Evolutionary conservation across 306 rosid species (phyloP).

Genomic region (Lagenaria siceraria): DNA sequence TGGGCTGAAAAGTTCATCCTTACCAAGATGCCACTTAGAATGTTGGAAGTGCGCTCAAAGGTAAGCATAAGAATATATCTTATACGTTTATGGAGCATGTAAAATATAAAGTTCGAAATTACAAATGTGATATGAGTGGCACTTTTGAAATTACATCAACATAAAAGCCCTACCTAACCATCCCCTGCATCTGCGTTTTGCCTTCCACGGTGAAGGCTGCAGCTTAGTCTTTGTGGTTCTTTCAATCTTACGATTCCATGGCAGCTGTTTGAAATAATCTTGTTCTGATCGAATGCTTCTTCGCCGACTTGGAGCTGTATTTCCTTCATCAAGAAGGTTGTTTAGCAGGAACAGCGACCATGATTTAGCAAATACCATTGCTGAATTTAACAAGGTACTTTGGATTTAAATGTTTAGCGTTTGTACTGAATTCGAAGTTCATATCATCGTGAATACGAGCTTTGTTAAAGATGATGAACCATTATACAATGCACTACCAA

Average conservation of each 20-base stretch:
- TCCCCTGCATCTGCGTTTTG: not conserved
- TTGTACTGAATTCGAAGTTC: not conserved
- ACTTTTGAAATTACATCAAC: not conserved
- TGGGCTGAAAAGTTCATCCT: too few species aligned
- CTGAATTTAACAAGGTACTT: slow-evolving; percentile 65
- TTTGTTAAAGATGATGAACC: not conserved
- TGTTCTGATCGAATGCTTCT: slow-evolving; percentile 32
- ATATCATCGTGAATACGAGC: not conserved
- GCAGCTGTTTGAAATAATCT: not conserved
- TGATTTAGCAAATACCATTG: slow-evolving; percentile 41
- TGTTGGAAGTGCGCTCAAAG: too few species aligned
- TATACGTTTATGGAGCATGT: too few species aligned
- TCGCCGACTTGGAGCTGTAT: slow-evolving; percentile 33
- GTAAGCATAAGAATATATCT: too few species aligned
- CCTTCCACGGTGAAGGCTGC: not conserved
- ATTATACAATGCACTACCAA: not conserved
- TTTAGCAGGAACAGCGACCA: slow-evolving; percentile 30
- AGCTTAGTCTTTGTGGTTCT: not conserved
- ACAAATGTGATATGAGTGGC: too few species aligned
- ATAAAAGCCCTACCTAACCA: not conserved
- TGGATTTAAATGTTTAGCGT: not conserved
- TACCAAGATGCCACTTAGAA: too few species aligned
- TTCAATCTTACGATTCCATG: not conserved
- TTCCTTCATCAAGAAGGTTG: slow-evolving; percentile 41
- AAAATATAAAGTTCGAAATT: too few species aligned